Base-by-base conservation (phyloP, 495 filamentous ascomycete species). In the Usnea hakonensis region DNA sequence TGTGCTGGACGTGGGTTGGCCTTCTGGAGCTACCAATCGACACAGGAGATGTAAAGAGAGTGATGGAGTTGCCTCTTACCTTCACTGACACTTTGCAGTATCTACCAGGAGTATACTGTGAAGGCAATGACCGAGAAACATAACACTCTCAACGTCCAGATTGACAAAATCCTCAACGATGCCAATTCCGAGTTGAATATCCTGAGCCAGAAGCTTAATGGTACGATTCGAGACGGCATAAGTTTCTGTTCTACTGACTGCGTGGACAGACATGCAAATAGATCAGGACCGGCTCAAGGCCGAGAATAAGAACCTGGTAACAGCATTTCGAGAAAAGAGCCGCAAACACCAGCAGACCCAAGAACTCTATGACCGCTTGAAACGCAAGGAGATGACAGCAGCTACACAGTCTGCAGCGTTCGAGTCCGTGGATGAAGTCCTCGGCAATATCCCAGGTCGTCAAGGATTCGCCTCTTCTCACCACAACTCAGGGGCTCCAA, bases 11-110 rank as follows among this genome's bases (percentile, higher is more conserved):
- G 90, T 60, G 94, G 87, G 6, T 72, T 97, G 59, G 83, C 80
- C 19, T 97, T 97, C 69, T 98, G 90, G 88, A 84, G 86, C 40
- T 97, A 96, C 71, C 94, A 97, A 67, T 86, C 89, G 17, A 87
- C 86, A 8, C 91, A 96, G 69, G 90, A 97, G 75, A 91, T 97
- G 91, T 95, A 67, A 5, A 65, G 65, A 5, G 33, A 43, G 64
- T 32, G 19, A 30, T 58, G 41, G 11, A 8, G n/a, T 33, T 55
- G 40, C 21, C 33, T n/a, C 48, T 19, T n/a, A 40, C 44, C 28
- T 35, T 57, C 48, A 40, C 68, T 74, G 38, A 75, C 55, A 36
- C 5, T 9, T 9, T 26, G 8, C 30, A 95, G 91, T 53, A 79
- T 90, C 64, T 96, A 91, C 68, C 91, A 96, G 67, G 88, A 90